Conservation (phyloP, 1,139 yeast genomes). For the Kodamaea sp. region DNA sequence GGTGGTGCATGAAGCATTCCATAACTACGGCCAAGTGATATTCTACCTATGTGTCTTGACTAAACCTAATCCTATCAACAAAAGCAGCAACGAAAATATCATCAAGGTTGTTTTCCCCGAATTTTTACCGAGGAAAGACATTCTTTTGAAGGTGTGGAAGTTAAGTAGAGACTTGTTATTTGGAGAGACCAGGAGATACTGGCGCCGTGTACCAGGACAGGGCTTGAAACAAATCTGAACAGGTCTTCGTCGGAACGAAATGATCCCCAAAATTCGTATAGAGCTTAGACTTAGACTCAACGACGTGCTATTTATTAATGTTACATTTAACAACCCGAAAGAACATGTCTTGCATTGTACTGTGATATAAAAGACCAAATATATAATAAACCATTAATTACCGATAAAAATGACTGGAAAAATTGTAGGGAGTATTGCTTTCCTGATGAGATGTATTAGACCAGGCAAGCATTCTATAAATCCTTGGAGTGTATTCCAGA, state of each 20-base stretch:
- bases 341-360: no score
- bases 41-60: slow-evolving; percentile 60
- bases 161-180: slow-evolving; percentile 40
- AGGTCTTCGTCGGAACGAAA: background rate
- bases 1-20: slow-evolving; percentile 69
- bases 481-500: no score
- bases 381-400: no score
- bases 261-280: no score
- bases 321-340: no score
- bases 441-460: no score
- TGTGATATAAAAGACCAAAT: no score
- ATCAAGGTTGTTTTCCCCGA: slow-evolving; percentile 53
- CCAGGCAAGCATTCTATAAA: no score
- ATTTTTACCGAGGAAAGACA: slow-evolving; percentile 46
- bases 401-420: no score
- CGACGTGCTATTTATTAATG: no score
- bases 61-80: slow-evolving; percentile 21
- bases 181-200: slow-evolving; percentile 37
- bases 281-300: no score
- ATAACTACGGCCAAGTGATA: slow-evolving; percentile 59
- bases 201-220: slow-evolving; percentile 48
- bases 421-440: no score
- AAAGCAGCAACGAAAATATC: slow-evolving; percentile 23
- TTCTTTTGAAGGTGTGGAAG: slow-evolving; percentile 42
- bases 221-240: slow-evolving; percentile 27